Base-by-base conservation (phyloP, 441 rosid genomes). In the Kokia cookei region DNA sequence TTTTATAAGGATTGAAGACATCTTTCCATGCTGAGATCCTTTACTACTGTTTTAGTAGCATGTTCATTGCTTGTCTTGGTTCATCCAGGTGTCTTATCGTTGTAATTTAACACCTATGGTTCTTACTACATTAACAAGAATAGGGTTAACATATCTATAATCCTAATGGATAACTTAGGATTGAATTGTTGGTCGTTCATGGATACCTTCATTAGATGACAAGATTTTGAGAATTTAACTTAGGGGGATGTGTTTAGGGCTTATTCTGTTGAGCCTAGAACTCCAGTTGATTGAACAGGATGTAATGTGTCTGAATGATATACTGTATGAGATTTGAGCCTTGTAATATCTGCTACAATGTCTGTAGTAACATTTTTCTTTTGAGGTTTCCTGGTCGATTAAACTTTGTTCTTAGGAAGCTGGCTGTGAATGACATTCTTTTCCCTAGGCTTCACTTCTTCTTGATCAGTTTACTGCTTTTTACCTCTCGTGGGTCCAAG, bases 401-500 rank as follows among this genome's bases (percentile, higher is more conserved):
- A 22, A 89, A 89, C 80, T 89, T 90, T 58, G 91, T 87, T 72
- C 72, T 87, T 26, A 80, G 93, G 65, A 89, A 87, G 77, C 90
- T 89, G 1, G 88, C 90, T 0, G 93, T 87, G 68, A 89, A 86
- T 82, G 87, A 87, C 10, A 89, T 89, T 77, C 91, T 88, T 73
- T 55, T 89, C 78, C 89, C 91, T 5, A 82, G 90, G 69, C 88
- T 88, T 24, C 91, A 89, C 78, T 89, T 89, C 85, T 87, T 87
- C 80, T 83, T 89, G 91, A 91, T 89, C 19, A 91, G 91, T 58
- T 89, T 82, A 17, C 85, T 89, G 8, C 89, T 88, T 15, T 83
- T 89, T 55, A 85, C 90, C 2, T 85, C 89, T 32, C 85, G 89
- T 35, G 88, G 91, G 62, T 87, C 93, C 0, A 87, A 89, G 77